A percentile compares a stretch with the other conserved stretches of the same genome.
These are phyloP conservation scores for Leccinum disarticulatum DNA, from an alignment of 768 basidiomycete species.

Conservation along the genomic window DNA sequence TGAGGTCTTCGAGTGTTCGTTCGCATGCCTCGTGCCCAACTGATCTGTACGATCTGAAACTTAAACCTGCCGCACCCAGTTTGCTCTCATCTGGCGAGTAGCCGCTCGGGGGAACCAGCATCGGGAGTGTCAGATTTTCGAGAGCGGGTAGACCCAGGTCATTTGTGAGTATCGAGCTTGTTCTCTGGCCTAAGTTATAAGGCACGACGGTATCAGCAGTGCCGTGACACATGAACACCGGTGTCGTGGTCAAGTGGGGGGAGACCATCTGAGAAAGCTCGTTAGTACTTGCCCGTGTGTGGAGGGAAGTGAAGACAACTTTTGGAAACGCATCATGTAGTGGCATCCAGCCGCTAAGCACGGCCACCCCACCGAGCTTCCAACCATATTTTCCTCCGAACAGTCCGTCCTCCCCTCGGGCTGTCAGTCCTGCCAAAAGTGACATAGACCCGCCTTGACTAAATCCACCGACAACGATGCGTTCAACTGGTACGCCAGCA, in stretches of 20 bases:
- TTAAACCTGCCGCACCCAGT: slow-evolving; percentile 46
- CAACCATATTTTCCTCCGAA: slow-evolving; percentile 41
- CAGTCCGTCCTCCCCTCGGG: slow-evolving; percentile 25
- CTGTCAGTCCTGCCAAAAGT: slow-evolving; percentile 63
- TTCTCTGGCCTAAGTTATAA: slow-evolving; percentile 50
- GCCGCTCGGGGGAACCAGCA: slow-evolving; percentile 24
- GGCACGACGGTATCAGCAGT: slow-evolving; percentile 72
- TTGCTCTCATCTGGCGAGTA: slow-evolving; percentile 21
- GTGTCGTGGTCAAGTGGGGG: slow-evolving; percentile 56
- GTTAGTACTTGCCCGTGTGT: slow-evolving; percentile 2
- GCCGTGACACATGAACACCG: slow-evolving; percentile 90
- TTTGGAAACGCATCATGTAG: slow-evolving; percentile 62
- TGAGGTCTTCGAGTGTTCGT: slow-evolving; percentile 69
- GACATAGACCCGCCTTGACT: slow-evolving; percentile 83
- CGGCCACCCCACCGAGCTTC: slow-evolving; percentile 69
- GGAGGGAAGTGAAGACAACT: slow-evolving; percentile 40
- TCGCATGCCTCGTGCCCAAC: slow-evolving; percentile 65
- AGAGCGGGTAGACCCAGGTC: slow-evolving; percentile 48
- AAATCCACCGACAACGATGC: slow-evolving; percentile 87
- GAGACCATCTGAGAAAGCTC: slow-evolving; percentile 52
- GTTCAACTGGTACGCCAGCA: slow-evolving; percentile 61
- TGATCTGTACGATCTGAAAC: slow-evolving; percentile 66
- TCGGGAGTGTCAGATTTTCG: slow-evolving; percentile 37
- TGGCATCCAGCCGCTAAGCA: slow-evolving; percentile 81
- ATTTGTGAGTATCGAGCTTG: slow-evolving; percentile 55